Evolutionary conservation across 208 protist species (phyloP).

Genomic region (Trypanosoma platydactyli): DNA sequence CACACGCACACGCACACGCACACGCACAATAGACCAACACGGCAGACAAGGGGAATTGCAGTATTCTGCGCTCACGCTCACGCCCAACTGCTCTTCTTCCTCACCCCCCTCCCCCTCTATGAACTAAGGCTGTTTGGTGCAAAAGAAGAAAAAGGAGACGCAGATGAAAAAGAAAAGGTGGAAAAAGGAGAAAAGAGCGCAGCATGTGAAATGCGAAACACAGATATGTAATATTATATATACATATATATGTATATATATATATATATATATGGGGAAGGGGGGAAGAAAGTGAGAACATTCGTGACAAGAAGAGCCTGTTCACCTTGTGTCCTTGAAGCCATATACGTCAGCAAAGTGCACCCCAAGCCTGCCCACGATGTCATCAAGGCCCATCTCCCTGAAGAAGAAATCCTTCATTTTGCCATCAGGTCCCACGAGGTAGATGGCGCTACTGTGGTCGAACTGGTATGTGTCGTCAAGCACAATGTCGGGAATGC

Average conservation of each 20-base stretch:
- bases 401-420: conserved; percentile 90
- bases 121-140: conserved; percentile 7
- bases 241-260: conserved; percentile 23
- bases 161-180: not conserved
- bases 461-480: conserved; percentile 89
- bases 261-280: conserved; percentile 12
- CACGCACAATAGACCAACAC: conserved; percentile 16
- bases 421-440: conserved; percentile 83
- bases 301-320: not conserved
- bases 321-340: conserved; percentile 54
- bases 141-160: not conserved
- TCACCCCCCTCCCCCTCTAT: not conserved
- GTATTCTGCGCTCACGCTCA: not conserved
- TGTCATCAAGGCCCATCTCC: conserved; percentile 75
- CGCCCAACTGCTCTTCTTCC: too few relatives aligned
- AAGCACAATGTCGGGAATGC: conserved; percentile 44
- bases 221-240: not conserved
- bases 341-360: conserved; percentile 77
- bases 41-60: conserved; percentile 9
- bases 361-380: conserved; percentile 58
- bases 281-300: conserved; percentile 6
- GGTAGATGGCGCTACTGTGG: conserved; percentile 85
- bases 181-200: too few relatives aligned
- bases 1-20: not conserved
- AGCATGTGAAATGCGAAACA: too few relatives aligned